Evolutionary conservation across 352 stramenopile species (phyloP), one percentile per base, ranked within the genome.

Genomic region (Globisporangium alternatum): DNA sequence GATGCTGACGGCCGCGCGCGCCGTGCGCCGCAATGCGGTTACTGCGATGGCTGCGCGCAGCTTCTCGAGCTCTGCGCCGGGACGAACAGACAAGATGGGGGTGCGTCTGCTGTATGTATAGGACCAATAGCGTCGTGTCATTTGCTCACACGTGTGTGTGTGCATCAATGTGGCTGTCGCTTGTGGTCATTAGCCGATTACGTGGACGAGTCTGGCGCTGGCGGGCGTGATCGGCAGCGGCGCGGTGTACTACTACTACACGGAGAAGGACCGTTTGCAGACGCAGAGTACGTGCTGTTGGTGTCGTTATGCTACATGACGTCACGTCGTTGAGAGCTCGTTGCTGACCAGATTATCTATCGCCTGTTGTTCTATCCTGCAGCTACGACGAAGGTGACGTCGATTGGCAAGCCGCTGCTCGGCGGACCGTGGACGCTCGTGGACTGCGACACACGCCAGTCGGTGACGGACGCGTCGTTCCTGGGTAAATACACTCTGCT

Each of bases 401-500:
- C 86, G 35, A 80, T 97, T 13, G 95, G 95, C 44, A 98, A 98
- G 77, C 86, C 93, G 30, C 68, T 94, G 10, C 76, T 98, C 13
- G 95, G 95, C 39, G 95, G 95, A 15, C 90, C 89, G 12, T 98
- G 89, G 85, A 97, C 91, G 44, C 81, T 98, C 0, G 92, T 98
- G 44, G 88, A 98, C 66, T 96, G 91, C 54, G 72, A 95, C 60
- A 88, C 83, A 31, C 81, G 90, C 61, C 75, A 67, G 21, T 87
- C 88, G 6, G 87, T 97, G 41, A 98, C 93, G 28, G 90, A 98
- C 70, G 89, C 86, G 41, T 88, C 88, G 67, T 98, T 91, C 70
- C 76, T 72, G 49, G 97, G 97, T 66, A 95, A 99, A 71, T 98
- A 97, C 81, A 89, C 94, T 62, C 80, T 99, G 45, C 78, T 99